phyloP scores from a whole-genome alignment of 1,139 yeast genomes.

The Candida labiduridarum region DNA sequence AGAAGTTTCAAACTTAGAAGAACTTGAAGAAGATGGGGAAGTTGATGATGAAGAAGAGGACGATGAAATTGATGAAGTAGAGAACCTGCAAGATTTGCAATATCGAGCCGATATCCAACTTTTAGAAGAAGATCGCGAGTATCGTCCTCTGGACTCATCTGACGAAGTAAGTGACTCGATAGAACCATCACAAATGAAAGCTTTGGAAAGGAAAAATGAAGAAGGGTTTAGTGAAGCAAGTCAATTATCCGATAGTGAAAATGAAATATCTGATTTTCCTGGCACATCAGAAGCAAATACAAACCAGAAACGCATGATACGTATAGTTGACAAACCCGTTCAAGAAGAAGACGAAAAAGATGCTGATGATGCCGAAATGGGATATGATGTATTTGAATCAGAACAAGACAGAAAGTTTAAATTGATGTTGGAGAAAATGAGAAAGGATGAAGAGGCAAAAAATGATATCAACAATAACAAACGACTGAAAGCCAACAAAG shows the following conservation, averaged over 20 bases:
- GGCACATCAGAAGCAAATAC: not conserved
- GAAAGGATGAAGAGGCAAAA: not conserved
- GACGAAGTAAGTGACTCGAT: not conserved
- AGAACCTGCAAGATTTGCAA: not conserved
- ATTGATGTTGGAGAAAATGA: constrained; percentile 17
- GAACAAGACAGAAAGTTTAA: constrained; percentile 25
- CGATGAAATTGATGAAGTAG: not conserved
- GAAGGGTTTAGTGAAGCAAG: not conserved
- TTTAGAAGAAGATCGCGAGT: not conserved
- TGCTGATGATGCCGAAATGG: constrained; percentile 12
- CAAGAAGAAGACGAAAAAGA: too few relatives aligned
- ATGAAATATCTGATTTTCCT: not conserved
- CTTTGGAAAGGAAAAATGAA: not conserved
- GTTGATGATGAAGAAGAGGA: not conserved
- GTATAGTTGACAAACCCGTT: constrained; percentile 5
- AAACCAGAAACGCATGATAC: constrained; percentile 2
- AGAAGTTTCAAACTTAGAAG: not conserved
- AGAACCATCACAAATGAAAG: constrained; percentile 1
- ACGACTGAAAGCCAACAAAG: not conserved
- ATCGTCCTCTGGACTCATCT: not conserved
- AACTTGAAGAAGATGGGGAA: not conserved
- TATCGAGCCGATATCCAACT: not conserved
- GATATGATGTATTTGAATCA: constrained; percentile 29
- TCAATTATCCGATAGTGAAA: not conserved
- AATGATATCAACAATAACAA: not conserved